Evolutionary conservation across 345 rosid genomes (phyloP).

Genomic region (Salix suchowensis): DNA sequence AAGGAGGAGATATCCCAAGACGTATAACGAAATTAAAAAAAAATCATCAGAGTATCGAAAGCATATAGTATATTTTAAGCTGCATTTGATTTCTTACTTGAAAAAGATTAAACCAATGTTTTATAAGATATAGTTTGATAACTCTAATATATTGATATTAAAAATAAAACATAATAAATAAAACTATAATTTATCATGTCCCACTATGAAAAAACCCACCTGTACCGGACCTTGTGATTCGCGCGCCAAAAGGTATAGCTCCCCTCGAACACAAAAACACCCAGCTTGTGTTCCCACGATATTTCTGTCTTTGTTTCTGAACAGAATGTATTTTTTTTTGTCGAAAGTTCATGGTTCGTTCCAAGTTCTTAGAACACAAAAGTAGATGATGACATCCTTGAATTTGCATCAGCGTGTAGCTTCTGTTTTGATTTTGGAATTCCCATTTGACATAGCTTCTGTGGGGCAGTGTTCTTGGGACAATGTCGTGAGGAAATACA

Average conservation of each 20-base stretch:
- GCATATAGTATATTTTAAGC: no score
- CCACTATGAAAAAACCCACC: no score
- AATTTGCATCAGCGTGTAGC: background rate
- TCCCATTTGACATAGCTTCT: conserved; percentile 3
- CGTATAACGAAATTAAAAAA: background rate
- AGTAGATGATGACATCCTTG: background rate
- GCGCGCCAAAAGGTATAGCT: background rate
- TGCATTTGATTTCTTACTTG: no score
- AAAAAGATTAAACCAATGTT: no score
- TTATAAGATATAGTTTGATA: no score
- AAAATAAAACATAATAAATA: no score
- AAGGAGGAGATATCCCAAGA: background rate
- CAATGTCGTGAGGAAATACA: background rate
- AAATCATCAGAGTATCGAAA: no score
- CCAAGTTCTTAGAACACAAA: background rate
- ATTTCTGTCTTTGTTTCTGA: background rate
- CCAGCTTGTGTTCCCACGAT: background rate
- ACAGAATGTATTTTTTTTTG: background rate
- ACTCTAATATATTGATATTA: no score
- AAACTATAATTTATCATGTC: no score
- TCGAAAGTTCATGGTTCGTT: background rate
- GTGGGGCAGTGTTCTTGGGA: background rate
- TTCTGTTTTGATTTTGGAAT: background rate
- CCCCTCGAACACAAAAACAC: background rate
- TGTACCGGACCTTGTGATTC: no score